Conservation (phyloP, 129 eudicot species). For the Logfia minima region DNA sequence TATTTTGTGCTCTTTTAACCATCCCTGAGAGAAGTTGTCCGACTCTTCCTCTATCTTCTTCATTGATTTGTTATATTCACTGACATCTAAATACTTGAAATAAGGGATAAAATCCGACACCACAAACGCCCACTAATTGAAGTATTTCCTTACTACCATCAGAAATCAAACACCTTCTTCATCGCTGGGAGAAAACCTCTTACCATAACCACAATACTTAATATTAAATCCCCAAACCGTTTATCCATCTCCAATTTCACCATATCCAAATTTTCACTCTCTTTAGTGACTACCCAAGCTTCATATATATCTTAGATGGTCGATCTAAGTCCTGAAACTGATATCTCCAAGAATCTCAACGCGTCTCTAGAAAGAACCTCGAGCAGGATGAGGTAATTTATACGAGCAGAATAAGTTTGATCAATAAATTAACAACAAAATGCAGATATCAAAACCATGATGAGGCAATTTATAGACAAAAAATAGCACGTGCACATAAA, state of each 20-base stretch:
- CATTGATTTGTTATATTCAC: background rate
- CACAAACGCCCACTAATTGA: background rate
- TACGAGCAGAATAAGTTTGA: too few species aligned
- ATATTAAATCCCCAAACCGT: background rate
- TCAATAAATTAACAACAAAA: too few species aligned
- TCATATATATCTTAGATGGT: too few species aligned
- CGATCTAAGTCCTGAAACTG: background rate
- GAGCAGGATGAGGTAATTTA: background rate
- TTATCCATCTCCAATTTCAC: too few species aligned
- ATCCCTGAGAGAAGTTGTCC: slow-evolving; percentile 7
- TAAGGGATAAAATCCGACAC: background rate
- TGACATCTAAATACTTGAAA: slow-evolving; percentile 1
- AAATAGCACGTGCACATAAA: background rate
- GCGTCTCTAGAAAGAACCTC: background rate
- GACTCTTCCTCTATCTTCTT: background rate
- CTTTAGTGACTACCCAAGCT: too few species aligned
- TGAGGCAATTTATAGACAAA: too few species aligned
- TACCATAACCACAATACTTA: background rate
- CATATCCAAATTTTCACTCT: background rate
- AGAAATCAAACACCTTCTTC: too few species aligned
- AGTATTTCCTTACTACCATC: too few species aligned
- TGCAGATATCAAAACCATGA: too few species aligned
- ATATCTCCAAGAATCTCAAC: background rate
- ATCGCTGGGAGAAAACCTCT: background rate
- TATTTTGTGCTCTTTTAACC: slow-evolving; percentile 1